Base-by-base conservation (phyloP, 495 filamentous ascomycete genomes). In the Cudoniella acicularis region DNA sequence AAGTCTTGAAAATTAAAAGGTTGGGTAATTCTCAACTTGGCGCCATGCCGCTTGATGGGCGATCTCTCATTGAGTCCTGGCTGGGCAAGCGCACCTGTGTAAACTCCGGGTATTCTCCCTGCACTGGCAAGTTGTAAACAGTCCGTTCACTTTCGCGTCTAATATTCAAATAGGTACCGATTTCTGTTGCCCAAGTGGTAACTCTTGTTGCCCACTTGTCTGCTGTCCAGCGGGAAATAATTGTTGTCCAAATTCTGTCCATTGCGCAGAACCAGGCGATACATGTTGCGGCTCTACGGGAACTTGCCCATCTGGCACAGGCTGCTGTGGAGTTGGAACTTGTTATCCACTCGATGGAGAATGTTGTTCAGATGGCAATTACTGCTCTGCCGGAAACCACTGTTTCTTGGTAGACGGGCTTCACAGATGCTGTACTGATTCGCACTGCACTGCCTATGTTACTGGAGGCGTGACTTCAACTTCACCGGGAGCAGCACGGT, bases 81-180 rank as follows among this genome's bases (percentile, higher is more conserved):
- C 18, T 58, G 25, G 56, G 56, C 23, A 58, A 58, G 21, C 56
- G 56, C 9, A 22, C 43, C 21, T 58, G 56, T 24, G 26, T n/a
- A 2, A 18, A 51, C 23, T 16, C 56, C 24, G 47, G 27, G 1
- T 50, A 51, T 23, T 50, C 56, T 24, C 56, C 47, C 17, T 58
- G 56, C 48, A 18, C 43, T 1, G 10, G 56, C 51, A 26, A 22
- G 47, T 45, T 1, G 18, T 17, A 21, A 18, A 22, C 26, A 20
- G 20, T 24, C 20, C 20, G 1, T 11, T 1, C 11, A 24, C 3
- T 3, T 21, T 36, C 43, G 49, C n/a, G 3, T 16, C 54, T 49
- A 49, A 49, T 36, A 41, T 25, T 56, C 53, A 9, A n/a, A 4
- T 54, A 58, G 48, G 18, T 42, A 26, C 3, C 2, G n/a, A 4